Conservation (phyloP, 495 filamentous ascomycete genomes). For the Aspergillus sparsus region DNA sequence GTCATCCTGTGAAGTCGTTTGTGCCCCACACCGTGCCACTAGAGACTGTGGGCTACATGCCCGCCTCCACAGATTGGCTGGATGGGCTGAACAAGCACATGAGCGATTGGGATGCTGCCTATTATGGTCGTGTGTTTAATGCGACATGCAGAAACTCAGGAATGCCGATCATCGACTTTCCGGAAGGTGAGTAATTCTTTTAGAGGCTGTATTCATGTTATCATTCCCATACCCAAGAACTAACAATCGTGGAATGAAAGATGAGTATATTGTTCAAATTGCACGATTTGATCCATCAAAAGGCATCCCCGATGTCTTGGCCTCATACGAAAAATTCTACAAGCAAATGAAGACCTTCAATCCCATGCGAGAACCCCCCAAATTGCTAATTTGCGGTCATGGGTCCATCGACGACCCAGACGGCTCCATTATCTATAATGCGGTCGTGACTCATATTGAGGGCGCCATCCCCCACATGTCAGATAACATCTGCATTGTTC, state of each 20-base stretch:
- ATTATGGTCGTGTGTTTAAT: slow-evolving; percentile 78
- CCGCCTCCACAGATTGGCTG: slow-evolving; percentile 86
- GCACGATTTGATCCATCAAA: slow-evolving; percentile 87
- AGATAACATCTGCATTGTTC: slow-evolving; percentile 71
- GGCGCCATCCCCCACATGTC: slow-evolving; percentile 50
- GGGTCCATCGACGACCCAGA: slow-evolving; percentile 87
- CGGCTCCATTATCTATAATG: slow-evolving; percentile 69
- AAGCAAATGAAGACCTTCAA: slow-evolving; percentile 51
- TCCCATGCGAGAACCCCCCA: slow-evolving; percentile 56
- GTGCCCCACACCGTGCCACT: slow-evolving; percentile 69
- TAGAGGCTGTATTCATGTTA: background rate
- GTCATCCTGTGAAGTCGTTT: slow-evolving; percentile 77
- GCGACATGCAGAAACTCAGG: slow-evolving; percentile 53
- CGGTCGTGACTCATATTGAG: slow-evolving; percentile 67
- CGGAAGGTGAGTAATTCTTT: slow-evolving; percentile 49
- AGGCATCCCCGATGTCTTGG: slow-evolving; percentile 78
- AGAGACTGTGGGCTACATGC: slow-evolving; percentile 73
- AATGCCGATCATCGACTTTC: slow-evolving; percentile 67
- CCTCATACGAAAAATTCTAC: slow-evolving; percentile 75
- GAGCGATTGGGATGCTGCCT: slow-evolving; percentile 69
- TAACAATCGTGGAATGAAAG: slow-evolving; percentile 27
- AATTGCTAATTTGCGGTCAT: slow-evolving; percentile 77
- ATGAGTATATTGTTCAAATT: slow-evolving; percentile 77
- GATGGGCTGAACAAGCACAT: slow-evolving; percentile 85
- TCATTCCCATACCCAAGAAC: background rate